phyloP scores from a whole-genome alignment of 1,284 basidiomycete species.

The Vanrija sp. region DNA sequence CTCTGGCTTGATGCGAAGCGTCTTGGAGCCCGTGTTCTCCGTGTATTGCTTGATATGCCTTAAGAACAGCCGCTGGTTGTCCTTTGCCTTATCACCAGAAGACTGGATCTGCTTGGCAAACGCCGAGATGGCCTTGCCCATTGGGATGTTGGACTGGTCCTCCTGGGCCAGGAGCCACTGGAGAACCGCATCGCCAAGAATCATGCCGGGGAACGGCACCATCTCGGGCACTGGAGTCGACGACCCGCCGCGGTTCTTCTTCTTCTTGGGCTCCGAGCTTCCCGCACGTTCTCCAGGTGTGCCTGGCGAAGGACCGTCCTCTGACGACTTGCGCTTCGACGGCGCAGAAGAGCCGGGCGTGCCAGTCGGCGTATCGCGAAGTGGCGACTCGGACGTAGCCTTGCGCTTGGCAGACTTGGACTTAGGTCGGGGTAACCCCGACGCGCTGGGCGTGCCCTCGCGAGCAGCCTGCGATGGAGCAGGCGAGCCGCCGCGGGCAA shows the following conservation, averaged over 20 bases:
- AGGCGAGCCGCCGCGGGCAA: conserved; percentile 20
- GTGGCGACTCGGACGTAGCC: conserved; percentile 11
- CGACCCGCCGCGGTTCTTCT: conserved; percentile 40
- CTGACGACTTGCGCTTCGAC: conserved; percentile 21
- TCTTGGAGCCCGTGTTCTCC: conserved; percentile 19
- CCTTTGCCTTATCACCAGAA: conserved; percentile 15
- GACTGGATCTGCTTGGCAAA: conserved; percentile 24
- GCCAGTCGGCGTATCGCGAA: neutral
- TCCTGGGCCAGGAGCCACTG: conserved; percentile 28
- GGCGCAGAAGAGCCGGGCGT: neutral
- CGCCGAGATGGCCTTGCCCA: conserved; percentile 26
- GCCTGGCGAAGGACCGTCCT: conserved; percentile 2
- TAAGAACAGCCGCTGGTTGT: conserved; percentile 33
- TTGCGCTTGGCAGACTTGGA: conserved; percentile 17
- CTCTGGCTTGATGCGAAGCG: conserved; percentile 25
- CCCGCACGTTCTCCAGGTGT: no score
- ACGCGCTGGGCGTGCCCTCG: conserved; percentile 11
- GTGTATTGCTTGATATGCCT: conserved; percentile 24
- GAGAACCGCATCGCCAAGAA: conserved; percentile 33
- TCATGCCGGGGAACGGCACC: conserved; percentile 32
- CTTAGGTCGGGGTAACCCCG: conserved; percentile 1
- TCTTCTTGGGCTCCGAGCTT: conserved; percentile 34
- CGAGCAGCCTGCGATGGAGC: conserved; percentile 9
- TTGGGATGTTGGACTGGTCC: conserved; percentile 15
- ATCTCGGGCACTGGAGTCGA: conserved; percentile 16